These are phyloP conservation scores for Ceratocystis alfenasii DNA, from an alignment of 2,329 filamentous ascomycete genomes.

Conservation along the genomic window DNA sequence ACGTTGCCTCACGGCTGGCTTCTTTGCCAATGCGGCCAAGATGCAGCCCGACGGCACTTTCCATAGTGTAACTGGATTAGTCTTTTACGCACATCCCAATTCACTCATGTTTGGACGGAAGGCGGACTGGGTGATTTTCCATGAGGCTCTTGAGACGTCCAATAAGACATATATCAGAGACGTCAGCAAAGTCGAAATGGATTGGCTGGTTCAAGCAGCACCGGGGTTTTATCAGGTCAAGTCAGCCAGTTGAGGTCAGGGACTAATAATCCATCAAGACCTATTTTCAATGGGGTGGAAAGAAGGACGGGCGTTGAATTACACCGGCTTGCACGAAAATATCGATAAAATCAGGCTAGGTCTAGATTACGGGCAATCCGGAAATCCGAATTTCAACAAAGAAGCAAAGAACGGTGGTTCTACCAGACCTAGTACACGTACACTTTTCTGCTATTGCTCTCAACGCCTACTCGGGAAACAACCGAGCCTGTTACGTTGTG, in stretches of 20 bases:
- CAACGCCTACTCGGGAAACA: not conserved
- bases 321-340: not conserved
- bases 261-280: not conserved
- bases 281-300: no score
- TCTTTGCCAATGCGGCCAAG: conserved; percentile 82
- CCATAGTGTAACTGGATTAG: conserved; percentile 67
- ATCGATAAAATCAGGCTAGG: not conserved
- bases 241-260: conserved; percentile 19
- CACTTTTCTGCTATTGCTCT: not conserved
- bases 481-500: not conserved
- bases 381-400: not conserved
- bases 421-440: not conserved
- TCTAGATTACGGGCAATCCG: not conserved
- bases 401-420: not conserved
- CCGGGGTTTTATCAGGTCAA: conserved; percentile 63
- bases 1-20: conserved; percentile 76
- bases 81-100: conserved; percentile 78
- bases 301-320: not conserved
- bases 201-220: conserved; percentile 84
- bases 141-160: conserved; percentile 81
- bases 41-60: conserved; percentile 93
- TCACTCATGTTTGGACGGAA: conserved; percentile 94
- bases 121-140: conserved; percentile 92
- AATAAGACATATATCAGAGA: conserved; percentile 85
- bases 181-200: conserved; percentile 83